These are phyloP conservation scores for Globomyces sp. DNA, from an alignment of 371 early-diverging fungal species.

Conservation along the genomic window DNA sequence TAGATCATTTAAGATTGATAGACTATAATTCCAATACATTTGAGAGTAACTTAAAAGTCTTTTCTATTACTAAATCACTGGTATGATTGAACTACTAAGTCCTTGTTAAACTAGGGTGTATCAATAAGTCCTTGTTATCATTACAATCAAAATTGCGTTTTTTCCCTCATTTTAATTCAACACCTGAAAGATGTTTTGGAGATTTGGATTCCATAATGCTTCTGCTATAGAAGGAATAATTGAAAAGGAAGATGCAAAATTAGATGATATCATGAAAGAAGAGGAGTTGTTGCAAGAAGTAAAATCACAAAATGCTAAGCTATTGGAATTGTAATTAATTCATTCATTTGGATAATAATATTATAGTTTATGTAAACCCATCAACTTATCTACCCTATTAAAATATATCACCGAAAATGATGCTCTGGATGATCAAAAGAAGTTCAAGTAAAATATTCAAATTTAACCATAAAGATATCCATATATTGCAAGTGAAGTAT, in stretches of 20 bases:
- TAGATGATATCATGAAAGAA: conserved; percentile 75
- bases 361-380: conserved; percentile 12
- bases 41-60: too few relatives aligned
- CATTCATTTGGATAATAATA: neutral
- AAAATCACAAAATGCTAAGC: conserved; percentile 75
- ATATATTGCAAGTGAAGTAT: conserved; percentile 79
- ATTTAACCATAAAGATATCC: conserved; percentile 57
- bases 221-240: conserved; percentile 76
- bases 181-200: conserved; percentile 59
- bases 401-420: conserved; percentile 20
- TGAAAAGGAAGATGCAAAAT: conserved; percentile 69
- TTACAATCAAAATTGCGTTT: too few relatives aligned
- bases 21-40: too few relatives aligned
- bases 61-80: too few relatives aligned
- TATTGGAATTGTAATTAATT: conserved; percentile 72
- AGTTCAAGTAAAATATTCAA: conserved; percentile 60
- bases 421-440: conserved; percentile 63
- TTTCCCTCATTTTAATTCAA: too few relatives aligned
- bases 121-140: too few relatives aligned
- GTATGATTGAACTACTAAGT: too few relatives aligned
- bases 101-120: too few relatives aligned
- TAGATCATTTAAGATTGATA: too few relatives aligned
- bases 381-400: conserved; percentile 6
- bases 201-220: conserved; percentile 73
- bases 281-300: conserved; percentile 85